Percentiles rank a stretch among this genome's conserved stretches.
These are phyloP conservation scores for Scortechinia acanthostroma DNA, from an alignment of 2,329 filamentous ascomycete genomes.

Conservation along the genomic window DNA sequence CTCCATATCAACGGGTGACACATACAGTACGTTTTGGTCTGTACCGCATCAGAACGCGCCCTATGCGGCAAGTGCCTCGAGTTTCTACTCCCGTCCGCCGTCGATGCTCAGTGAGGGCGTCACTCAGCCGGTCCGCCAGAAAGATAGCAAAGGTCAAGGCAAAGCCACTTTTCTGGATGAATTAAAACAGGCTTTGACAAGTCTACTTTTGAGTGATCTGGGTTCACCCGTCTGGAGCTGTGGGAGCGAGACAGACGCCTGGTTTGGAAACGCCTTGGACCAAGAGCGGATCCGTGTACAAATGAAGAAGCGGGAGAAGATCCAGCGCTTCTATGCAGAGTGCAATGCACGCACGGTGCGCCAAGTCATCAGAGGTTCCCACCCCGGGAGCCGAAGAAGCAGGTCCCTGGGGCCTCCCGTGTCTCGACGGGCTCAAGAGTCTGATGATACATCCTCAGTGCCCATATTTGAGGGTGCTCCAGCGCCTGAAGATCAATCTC, in stretches of 20 bases:
- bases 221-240: slow-evolving; percentile 48
- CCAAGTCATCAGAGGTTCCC: too few species aligned
- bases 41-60: slow-evolving; percentile 38
- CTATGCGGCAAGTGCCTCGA: slow-evolving; percentile 45
- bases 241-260: slow-evolving; percentile 57
- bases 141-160: slow-evolving; percentile 10
- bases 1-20: slow-evolving; percentile 41
- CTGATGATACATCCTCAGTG: not conserved
- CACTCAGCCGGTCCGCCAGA: slow-evolving; percentile 27
- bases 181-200: slow-evolving; percentile 43
- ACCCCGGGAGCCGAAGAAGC: not conserved
- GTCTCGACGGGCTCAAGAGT: not conserved
- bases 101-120: not conserved
- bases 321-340: slow-evolving; percentile 6
- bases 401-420: not conserved
- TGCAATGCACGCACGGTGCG: not conserved
- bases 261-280: slow-evolving; percentile 33
- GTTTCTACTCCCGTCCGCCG: slow-evolving; percentile 19
- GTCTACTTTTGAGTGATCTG: slow-evolving; percentile 52
- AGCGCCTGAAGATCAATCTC: not conserved
- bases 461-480: not conserved
- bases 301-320: slow-evolving; percentile 4
- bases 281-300: slow-evolving; percentile 11
- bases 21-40: slow-evolving; percentile 51
- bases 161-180: slow-evolving; percentile 37